Conservation (phyloP, 108 stramenopile genomes). For the Nannochloropsis salina region DNA sequence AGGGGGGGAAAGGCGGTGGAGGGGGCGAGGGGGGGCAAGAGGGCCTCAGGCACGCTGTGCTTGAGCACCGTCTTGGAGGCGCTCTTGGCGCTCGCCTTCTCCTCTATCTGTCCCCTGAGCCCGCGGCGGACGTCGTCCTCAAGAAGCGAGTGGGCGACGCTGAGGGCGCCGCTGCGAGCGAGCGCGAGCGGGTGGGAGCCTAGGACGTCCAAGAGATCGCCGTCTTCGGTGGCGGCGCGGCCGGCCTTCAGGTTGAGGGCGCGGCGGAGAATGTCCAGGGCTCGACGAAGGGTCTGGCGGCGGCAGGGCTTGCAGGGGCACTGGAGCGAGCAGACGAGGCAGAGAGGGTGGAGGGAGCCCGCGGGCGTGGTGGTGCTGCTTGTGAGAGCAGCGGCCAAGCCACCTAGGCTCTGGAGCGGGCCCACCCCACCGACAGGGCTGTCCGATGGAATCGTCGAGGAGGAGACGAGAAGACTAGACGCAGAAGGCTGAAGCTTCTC, state of each 20-base stretch:
- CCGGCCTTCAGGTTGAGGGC: background rate
- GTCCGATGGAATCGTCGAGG: too few species aligned
- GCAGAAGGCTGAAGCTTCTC: background rate
- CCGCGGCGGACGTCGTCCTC: background rate
- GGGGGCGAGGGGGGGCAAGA: background rate
- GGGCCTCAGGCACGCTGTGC: background rate
- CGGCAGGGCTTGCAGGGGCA: conserved; percentile 7
- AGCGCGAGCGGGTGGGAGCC: background rate
- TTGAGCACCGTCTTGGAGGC: background rate
- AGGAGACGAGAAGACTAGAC: too few species aligned
- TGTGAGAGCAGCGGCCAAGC: background rate
- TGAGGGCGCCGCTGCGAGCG: background rate
- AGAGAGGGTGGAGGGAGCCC: background rate
- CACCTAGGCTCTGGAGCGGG: too few species aligned
- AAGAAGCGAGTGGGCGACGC: background rate
- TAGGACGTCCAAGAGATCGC: background rate
- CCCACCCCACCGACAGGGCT: too few species aligned
- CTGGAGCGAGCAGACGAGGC: background rate
- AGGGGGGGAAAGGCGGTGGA: background rate
- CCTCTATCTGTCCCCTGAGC: background rate
- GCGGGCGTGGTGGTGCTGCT: background rate
- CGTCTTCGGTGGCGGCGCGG: background rate
- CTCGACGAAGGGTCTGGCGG: background rate
- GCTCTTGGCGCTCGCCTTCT: background rate
- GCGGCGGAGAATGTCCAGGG: background rate